Percentiles rank a stretch among this genome's conserved stretches.
Evolutionary conservation across 805 yeast genomes (phyloP).

Genomic region (Wickerhamiella parazyma): DNA sequence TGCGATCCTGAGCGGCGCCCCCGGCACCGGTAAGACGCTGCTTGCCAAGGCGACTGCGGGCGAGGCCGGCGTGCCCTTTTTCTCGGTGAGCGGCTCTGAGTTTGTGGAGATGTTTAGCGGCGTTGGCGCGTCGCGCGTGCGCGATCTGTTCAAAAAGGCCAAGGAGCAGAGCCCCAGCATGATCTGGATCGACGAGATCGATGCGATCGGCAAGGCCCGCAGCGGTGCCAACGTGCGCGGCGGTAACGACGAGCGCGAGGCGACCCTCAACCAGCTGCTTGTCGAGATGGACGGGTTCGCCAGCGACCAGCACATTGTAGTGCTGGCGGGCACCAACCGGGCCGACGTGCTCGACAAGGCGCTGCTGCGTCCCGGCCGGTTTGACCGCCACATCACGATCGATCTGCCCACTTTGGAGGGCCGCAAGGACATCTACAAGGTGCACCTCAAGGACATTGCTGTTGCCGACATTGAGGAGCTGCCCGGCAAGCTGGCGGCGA

Average conservation of each 20-base stretch:
- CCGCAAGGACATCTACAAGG: conserved; percentile 71
- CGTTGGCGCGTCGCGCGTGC: conserved; percentile 89
- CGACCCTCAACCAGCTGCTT: conserved; percentile 77
- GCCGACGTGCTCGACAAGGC: conserved; percentile 86
- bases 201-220: conserved; percentile 85
- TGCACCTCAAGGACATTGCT: conserved; percentile 55
- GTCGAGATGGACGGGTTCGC: conserved; percentile 96
- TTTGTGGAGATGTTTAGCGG: conserved; percentile 97
- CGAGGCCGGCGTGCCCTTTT: conserved; percentile 89
- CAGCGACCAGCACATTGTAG: conserved; percentile 80
- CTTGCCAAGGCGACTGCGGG: conserved; percentile 94
- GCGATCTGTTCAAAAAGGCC: conserved; percentile 83
- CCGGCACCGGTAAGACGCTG: conserved; percentile 93
- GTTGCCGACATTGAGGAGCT: conserved; percentile 38
- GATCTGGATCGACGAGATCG: conserved; percentile 87
- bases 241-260: conserved; percentile 85
- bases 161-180: conserved; percentile 83
- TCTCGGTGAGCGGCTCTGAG: conserved; percentile 84
- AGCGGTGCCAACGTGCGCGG: conserved; percentile 43
- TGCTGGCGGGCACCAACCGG: conserved; percentile 88
- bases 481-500: conserved; percentile 74
- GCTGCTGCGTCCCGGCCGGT: conserved; percentile 85
- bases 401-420: conserved; percentile 86
- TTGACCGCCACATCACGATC: conserved; percentile 76
- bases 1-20: conserved; percentile 87